Evolutionary conservation across 192 early-diverging fungal genomes (phyloP).

Genomic region (Coemansia sp.): DNA sequence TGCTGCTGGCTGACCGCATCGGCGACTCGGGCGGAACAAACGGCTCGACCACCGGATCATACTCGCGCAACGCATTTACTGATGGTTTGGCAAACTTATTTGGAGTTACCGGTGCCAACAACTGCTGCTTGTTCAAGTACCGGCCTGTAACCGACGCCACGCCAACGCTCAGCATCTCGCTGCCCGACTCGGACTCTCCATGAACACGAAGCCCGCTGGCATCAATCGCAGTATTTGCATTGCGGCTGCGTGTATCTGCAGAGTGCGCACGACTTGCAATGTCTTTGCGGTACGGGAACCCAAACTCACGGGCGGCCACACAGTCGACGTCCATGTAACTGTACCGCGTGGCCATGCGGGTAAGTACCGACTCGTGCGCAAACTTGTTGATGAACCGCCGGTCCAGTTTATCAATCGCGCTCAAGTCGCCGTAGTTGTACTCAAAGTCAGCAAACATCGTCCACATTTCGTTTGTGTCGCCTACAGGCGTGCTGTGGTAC

Average conservation of each 20-base stretch:
- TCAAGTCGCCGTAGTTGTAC: slow-evolving; percentile 83
- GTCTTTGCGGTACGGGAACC: slow-evolving; percentile 53
- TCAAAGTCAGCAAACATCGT: slow-evolving; percentile 80
- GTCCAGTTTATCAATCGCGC: slow-evolving; percentile 72
- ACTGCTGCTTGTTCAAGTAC: slow-evolving; percentile 30
- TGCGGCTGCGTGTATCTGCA: background rate
- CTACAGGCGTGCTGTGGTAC: slow-evolving; percentile 67
- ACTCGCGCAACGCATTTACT: slow-evolving; percentile 21
- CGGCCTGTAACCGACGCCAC: slow-evolving; percentile 44
- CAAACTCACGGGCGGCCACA: slow-evolving; percentile 75
- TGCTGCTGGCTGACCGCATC: slow-evolving; percentile 2
- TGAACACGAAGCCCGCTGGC: background rate
- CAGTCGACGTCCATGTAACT: slow-evolving; percentile 73
- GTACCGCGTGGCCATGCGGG: slow-evolving; percentile 70
- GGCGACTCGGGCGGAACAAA: slow-evolving; percentile 9
- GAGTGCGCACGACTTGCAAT: background rate
- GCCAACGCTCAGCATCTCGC: slow-evolving; percentile 12
- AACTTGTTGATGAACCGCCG: slow-evolving; percentile 73
- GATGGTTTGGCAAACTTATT: slow-evolving; percentile 27
- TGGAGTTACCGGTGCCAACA: slow-evolving; percentile 32
- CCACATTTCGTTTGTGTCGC: slow-evolving; percentile 78
- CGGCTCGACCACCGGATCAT: slow-evolving; percentile 34
- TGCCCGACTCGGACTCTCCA: background rate
- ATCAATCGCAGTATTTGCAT: background rate
- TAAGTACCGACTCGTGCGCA: slow-evolving; percentile 62